These are phyloP conservation scores for Sporothrix brunneoviolacea DNA, from an alignment of 2,329 filamentous ascomycete species.

Conservation along the genomic window DNA sequence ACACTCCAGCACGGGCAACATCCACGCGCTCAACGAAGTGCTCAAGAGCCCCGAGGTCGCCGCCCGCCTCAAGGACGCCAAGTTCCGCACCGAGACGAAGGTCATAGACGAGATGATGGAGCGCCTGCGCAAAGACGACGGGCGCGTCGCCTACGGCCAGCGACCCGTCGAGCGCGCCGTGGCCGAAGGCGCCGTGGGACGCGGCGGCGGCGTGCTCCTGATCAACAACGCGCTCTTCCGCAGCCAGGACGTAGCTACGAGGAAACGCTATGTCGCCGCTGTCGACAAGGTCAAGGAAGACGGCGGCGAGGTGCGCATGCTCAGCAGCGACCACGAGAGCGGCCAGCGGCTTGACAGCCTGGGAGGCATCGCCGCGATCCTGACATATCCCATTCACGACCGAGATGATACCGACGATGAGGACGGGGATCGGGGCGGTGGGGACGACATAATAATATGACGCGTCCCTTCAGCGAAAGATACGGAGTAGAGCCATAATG, in stretches of 20 bases:
- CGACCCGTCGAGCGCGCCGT: slow-evolving; percentile 77
- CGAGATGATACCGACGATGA: slow-evolving; percentile 63
- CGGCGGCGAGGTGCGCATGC: slow-evolving; percentile 79
- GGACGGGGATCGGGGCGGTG: slow-evolving; percentile 26
- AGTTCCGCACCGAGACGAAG: slow-evolving; percentile 75
- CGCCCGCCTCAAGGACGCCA: slow-evolving; percentile 73
- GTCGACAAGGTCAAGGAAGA: slow-evolving; percentile 84
- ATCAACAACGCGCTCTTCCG: slow-evolving; percentile 86
- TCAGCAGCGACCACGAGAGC: slow-evolving; percentile 92
- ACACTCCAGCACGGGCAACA: slow-evolving; percentile 76
- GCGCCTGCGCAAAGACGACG: slow-evolving; percentile 74
- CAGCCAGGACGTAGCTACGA: slow-evolving; percentile 66
- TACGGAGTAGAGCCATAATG: too few relatives aligned
- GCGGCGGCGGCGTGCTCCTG: slow-evolving; percentile 75
- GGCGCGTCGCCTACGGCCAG: slow-evolving; percentile 83
- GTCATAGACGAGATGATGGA: slow-evolving; percentile 80
- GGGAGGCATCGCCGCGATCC: slow-evolving; percentile 80
- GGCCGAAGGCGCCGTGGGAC: slow-evolving; percentile 78
- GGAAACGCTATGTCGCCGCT: slow-evolving; percentile 74
- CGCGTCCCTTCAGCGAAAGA: too few relatives aligned
- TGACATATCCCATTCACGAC: slow-evolving; percentile 82
- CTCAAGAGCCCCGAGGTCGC: slow-evolving; percentile 74
- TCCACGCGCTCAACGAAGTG: slow-evolving; percentile 83
- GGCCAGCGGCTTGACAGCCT: slow-evolving; percentile 76
- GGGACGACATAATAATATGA: slow-evolving; percentile 24